Evolutionary conservation across 2,329 filamentous ascomycete genomes (phyloP), one percentile per base, ranked within the genome.

Genomic region (Coleophoma eucalyptorum): DNA sequence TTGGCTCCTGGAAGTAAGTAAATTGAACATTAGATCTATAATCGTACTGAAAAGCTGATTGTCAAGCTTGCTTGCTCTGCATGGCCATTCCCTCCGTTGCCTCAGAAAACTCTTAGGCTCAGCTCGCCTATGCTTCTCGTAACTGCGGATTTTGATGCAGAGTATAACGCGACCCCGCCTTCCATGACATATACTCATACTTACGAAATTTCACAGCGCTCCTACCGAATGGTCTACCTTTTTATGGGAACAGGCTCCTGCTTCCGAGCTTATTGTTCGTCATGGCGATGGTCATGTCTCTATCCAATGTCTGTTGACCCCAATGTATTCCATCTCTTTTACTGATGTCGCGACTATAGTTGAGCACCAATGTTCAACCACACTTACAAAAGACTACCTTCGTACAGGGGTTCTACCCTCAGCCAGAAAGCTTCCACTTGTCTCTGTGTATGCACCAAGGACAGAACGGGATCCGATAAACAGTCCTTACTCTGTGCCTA

Each of bases 231-330:
- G 49, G 49, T 33, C 49, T 4, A 48, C 32, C 12, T 54, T 48
- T 34, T 16, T 16, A 5, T 44, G 51, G 49, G 33, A 43, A 21
- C 32, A 43, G 32, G 31, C 43, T 34, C 49, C 46, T 1, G 52
- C 50, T n/a, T 53, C 51, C 15, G 48, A 33, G 8, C 37, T 56
- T 8, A 51, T 47, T 8, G 50, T 54, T 6, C 46, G 49, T n/a
- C 54, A 56, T 37, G 51, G 54, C n/a, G 54, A 56, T 40, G 50
- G 51, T 20, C 54, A 56, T 42, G 48, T 49, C 15, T 51, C 49
- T 12, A 45, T 56, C 19, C 18, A 21, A 12, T 19, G 46, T 47
- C 32, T 12, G 38, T 49, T 31, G 20, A 31, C 13, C 20, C 4
- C 4, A 2, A 2, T 12, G 19, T 2, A 16, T 31, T 31, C n/a